Evolutionary conservation across 2,329 filamentous ascomycete species (phyloP).

Genomic region (Fusarium stilboides): DNA sequence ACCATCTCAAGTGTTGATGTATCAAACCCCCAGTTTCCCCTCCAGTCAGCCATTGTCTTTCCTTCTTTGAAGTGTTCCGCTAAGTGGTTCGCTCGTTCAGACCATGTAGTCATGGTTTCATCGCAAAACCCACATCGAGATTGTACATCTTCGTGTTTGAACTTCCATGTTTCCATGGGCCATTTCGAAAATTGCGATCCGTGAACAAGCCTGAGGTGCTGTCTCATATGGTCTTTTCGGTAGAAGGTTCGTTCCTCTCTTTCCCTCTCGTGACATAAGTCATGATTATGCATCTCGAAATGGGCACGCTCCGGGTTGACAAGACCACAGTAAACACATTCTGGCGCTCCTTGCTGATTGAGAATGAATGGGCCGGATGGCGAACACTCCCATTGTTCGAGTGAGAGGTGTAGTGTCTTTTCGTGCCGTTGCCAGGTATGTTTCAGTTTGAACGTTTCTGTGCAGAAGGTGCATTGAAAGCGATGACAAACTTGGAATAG

Average conservation of each 20-base stretch:
- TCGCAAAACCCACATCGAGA: slow-evolving; percentile 62
- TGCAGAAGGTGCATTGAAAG: slow-evolving; percentile 63
- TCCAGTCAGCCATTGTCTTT: slow-evolving; percentile 61
- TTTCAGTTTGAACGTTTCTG: slow-evolving; percentile 61
- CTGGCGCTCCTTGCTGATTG: slow-evolving; percentile 54
- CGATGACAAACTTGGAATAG: neutral
- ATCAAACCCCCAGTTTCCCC: slow-evolving; percentile 61
- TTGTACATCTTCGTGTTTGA: slow-evolving; percentile 52
- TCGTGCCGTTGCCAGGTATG: slow-evolving; percentile 68
- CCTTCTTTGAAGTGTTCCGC: slow-evolving; percentile 61
- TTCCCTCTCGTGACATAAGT: slow-evolving; percentile 60
- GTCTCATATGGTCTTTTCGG: slow-evolving; percentile 61
- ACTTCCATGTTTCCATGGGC: slow-evolving; percentile 63
- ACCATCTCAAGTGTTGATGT: slow-evolving; percentile 54
- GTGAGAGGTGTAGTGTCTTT: slow-evolving; percentile 62
- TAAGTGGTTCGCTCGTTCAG: slow-evolving; percentile 56
- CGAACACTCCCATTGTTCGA: slow-evolving; percentile 63
- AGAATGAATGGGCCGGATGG: slow-evolving; percentile 56
- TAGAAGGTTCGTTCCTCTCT: slow-evolving; percentile 58
- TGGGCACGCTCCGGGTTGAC: slow-evolving; percentile 53
- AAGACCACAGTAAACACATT: slow-evolving; percentile 58
- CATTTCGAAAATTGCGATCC: slow-evolving; percentile 56
- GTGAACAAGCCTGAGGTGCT: slow-evolving; percentile 61
- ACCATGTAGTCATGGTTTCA: slow-evolving; percentile 56
- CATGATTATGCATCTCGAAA: slow-evolving; percentile 57